Conservation (phyloP, 768 basidiomycete species). For the Mycena belliarum region DNA sequence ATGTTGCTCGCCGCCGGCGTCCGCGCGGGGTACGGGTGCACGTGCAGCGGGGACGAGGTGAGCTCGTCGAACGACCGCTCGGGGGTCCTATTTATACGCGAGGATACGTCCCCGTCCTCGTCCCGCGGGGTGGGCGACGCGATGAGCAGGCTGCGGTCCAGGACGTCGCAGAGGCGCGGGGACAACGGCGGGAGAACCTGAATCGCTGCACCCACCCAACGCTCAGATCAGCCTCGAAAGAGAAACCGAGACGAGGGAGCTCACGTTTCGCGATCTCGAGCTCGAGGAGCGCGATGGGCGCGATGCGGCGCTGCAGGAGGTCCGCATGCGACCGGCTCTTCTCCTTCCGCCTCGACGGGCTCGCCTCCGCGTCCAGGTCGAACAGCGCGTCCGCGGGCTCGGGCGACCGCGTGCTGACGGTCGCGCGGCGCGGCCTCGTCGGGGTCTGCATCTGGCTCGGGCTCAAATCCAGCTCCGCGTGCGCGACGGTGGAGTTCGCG, state of each 20-base stretch:
- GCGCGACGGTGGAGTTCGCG: conserved; percentile 28
- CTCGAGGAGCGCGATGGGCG: conserved; percentile 63
- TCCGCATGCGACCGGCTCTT: conserved; percentile 70
- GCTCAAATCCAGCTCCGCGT: conserved; percentile 23
- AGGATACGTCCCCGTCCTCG: conserved; percentile 32
- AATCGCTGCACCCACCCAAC: conserved; percentile 40
- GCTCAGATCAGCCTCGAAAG: too few relatives aligned
- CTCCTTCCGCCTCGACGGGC: conserved; percentile 63
- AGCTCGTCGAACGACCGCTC: conserved; percentile 52
- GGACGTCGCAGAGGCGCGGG: conserved; percentile 61
- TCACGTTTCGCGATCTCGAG: conserved; percentile 65
- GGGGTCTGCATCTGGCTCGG: conserved; percentile 40
- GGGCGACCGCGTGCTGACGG: conserved; percentile 68
- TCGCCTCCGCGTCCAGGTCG: conserved; percentile 36
- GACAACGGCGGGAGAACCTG: conserved; percentile 45
- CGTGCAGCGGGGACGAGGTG: conserved; percentile 59
- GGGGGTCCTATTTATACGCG: conserved; percentile 23
- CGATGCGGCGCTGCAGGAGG: conserved; percentile 63
- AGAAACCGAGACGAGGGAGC: conserved; percentile 22
- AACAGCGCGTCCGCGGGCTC: conserved; percentile 33
- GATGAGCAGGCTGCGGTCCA: conserved; percentile 72
- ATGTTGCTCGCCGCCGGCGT: conserved; percentile 36
- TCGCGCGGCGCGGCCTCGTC: conserved; percentile 56
- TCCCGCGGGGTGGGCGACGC: conserved; percentile 50
- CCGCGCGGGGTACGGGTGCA: conserved; percentile 64